Base-by-base conservation (phyloP, 371 early-diverging fungal genomes). In the Lichtheimia corymbifera region DNA sequence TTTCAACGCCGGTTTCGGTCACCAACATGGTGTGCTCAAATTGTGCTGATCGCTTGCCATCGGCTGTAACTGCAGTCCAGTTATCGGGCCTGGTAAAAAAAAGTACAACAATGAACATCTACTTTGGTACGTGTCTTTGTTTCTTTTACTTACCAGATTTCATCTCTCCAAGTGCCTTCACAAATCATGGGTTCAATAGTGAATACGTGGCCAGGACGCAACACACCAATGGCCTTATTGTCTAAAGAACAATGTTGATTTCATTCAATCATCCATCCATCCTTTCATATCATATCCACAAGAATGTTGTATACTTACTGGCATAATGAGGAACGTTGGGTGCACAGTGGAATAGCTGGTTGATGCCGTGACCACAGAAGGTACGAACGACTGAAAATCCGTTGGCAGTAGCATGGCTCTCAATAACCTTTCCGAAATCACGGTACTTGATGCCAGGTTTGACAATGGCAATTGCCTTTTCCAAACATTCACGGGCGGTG, bases 131-230 rank as follows among this genome's bases (percentile, higher is more conserved):
- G n/a, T 27, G 22, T 18, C 30, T 5, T 14, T 15, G 1, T 43
- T 22, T 20, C 15, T 14, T 55, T 22, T 25, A 27, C 61, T 66
- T 72, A 74, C 80, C 97, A 81, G 15, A 81, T 61, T 40, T 76
- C 73, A 59, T 81, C 82, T 64, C 74, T 67, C 76, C 76, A 93
- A 7, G 73, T 72, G 61, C 93, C 97, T 71, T 92, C 94, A 63
- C 87, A 90, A 70, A 98, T 95, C 97, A 97, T 97, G 24, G 97
- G 98, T 74, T 98, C 97, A 63, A 98, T 98, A 11, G 98, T 98
- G 65, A 98, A 98, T 53, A 88, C 83, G 65, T 97, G 96, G 12
- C 97, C 97, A 35, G 92, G 84, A 74, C 93, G 92, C 85, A 94
- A 92, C 1, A 91, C 86, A 43, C 99, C 99, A 54, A 96, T 83